A percentile compares a stretch with the other conserved stretches of the same genome.
phyloP scores from a whole-genome alignment of 164 flowering plant species.

The Annona cherimola region DNA sequence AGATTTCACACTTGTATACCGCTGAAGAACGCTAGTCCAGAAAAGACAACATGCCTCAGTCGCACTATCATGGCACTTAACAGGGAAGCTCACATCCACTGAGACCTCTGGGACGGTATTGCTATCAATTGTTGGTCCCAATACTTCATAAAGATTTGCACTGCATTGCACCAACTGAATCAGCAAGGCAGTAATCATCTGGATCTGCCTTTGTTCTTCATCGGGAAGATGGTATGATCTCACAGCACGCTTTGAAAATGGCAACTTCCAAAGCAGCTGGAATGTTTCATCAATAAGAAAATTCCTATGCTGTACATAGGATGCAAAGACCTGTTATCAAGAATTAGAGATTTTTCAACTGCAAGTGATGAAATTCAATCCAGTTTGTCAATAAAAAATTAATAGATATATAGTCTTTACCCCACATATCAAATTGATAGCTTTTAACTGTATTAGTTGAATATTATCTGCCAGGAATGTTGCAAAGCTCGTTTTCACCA shows the following conservation, averaged over 20 bases:
- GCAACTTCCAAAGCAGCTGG: slow-evolving; percentile 79
- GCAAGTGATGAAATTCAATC: neutral
- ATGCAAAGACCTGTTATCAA: slow-evolving; percentile 66
- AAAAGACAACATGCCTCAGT: slow-evolving; percentile 81
- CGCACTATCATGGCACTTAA: slow-evolving; percentile 69
- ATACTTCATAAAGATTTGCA: slow-evolving; percentile 63
- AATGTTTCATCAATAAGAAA: slow-evolving; percentile 76
- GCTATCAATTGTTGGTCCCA: slow-evolving; percentile 44
- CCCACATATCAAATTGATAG: slow-evolving; percentile 72
- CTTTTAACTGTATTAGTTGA: slow-evolving; percentile 89
- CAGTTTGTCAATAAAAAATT: neutral
- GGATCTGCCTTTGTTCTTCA: slow-evolving; percentile 94
- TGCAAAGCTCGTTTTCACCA: slow-evolving; percentile 72
- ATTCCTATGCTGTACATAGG: slow-evolving; percentile 71
- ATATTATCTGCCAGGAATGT: slow-evolving; percentile 87
- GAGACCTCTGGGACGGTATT: slow-evolving; percentile 47
- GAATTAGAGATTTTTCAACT: slow-evolving; percentile 4
- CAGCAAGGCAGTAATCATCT: slow-evolving; percentile 85
- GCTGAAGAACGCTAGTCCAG: slow-evolving; percentile 91
- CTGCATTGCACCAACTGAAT: slow-evolving; percentile 86
- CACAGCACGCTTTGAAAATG: slow-evolving; percentile 69
- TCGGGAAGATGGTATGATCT: slow-evolving; percentile 87
- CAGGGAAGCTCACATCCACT: slow-evolving; percentile 49
- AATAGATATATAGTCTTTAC: slow-evolving; percentile 32
- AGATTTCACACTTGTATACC: slow-evolving; percentile 58